Evolutionary conservation across 768 basidiomycete species (phyloP).

Genomic region (Termitomyces sp.): DNA sequence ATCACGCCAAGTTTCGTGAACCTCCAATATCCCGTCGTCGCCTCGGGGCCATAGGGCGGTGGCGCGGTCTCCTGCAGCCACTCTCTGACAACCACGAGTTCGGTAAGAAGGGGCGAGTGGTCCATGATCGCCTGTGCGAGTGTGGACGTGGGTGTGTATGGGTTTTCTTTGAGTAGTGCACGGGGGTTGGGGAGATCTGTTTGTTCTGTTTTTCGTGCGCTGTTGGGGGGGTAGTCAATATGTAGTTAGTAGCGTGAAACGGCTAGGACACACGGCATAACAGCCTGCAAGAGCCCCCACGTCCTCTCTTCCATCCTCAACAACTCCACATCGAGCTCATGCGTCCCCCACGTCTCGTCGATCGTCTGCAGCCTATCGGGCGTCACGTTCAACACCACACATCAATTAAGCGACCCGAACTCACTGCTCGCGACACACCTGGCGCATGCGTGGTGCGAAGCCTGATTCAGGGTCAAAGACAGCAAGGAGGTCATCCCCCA

Average conservation of each 20-base stretch:
- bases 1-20: conserved; percentile 77
- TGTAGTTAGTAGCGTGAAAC: too few relatives aligned
- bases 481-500: neutral
- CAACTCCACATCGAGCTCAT: conserved; percentile 56
- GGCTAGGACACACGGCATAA: conserved; percentile 75
- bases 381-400: neutral
- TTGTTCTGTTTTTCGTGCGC: conserved; percentile 69
- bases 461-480: conserved; percentile 1
- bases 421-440: conserved; percentile 6
- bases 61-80: conserved; percentile 84
- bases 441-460: conserved; percentile 7
- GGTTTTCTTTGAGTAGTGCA: conserved; percentile 64
- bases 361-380: conserved; percentile 5
- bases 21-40: conserved; percentile 79
- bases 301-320: conserved; percentile 77
- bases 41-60: conserved; percentile 57
- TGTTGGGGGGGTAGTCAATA: too few relatives aligned
- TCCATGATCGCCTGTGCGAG: conserved; percentile 74
- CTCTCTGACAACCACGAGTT: conserved; percentile 81
- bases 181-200: conserved; percentile 46
- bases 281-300: conserved; percentile 76
- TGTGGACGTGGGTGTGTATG: conserved; percentile 77
- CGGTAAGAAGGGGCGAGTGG: conserved; percentile 63
- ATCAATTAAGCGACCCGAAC: neutral
- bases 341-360: conserved; percentile 34